Base-by-base conservation (phyloP, 2,329 filamentous ascomycete genomes). In the Fusarium tjaetaba region DNA sequence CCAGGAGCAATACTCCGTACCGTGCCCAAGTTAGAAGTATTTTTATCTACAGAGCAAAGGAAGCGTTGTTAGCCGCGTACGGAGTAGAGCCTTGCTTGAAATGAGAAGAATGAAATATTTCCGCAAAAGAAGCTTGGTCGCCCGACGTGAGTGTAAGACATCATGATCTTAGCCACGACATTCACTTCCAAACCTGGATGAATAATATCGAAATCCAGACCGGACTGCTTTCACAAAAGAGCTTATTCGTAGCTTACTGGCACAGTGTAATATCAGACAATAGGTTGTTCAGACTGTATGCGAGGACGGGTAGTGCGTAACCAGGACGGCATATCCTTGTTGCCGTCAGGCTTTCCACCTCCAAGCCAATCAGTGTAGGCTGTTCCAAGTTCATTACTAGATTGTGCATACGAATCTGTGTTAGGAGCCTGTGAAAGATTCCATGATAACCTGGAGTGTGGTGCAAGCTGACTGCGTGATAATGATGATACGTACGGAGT, bases 361-460 rank as follows among this genome's bases (percentile, higher is more conserved):
- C 51, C 42, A 32, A 59, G 26, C 68, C 74, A 73, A 76, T 66
- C 67, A 73, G 61, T 38, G 59, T 28, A n/a, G 42, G 51, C 39
- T 56, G 30, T 30, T 34, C 46, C 52, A 67, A 72, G 42, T 51
- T 55, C 58, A 68, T 68, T 60, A 56, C 51, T 32, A 51, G 30
- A 51, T 51, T 34, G 30, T 24, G 30, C 48, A 34, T 51, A 14
- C n/a, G 30, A 34, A 52, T 26, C n/a, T 52, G 32, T 24, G 52
- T 55, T 68, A 43, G 30, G 41, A 52, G 48, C 46, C 65, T 72
- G 67, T 75, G 55, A 67, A 67, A 74, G 66, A 69, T 70, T 70
- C 61, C 65, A 76, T 77, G 56, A 66, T 63, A 75, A 73, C 72
- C 68, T 68, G 65, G 49, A 65, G 59, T 70, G 66, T 75, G 75